Conservation (phyloP, 2,329 filamentous ascomycete genomes). For the Penicillium sp. region DNA sequence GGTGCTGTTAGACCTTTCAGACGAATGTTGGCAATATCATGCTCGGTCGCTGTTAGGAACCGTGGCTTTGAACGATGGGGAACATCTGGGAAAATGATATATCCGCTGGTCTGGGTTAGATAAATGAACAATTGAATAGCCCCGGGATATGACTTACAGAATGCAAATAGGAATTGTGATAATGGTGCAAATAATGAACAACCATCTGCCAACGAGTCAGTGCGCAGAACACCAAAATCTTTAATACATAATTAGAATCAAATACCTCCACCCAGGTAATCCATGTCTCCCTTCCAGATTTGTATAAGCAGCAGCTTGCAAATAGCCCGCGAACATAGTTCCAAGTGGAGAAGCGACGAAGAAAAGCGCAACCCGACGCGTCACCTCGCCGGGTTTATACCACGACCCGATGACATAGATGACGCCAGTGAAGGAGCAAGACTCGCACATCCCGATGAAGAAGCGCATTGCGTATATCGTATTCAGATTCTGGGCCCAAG, state of each 20-base stretch:
- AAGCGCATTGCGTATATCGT: slow-evolving; percentile 1
- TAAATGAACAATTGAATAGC: neutral
- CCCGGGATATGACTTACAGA: slow-evolving; percentile 3
- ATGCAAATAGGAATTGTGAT: slow-evolving; percentile 18
- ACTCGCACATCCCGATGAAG: slow-evolving; percentile 3
- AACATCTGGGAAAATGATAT: slow-evolving; percentile 32
- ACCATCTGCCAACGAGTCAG: slow-evolving; percentile 21
- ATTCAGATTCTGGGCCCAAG: slow-evolving; percentile 14
- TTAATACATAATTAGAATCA: neutral
- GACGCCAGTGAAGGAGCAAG: slow-evolving; percentile 34
- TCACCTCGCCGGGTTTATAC: slow-evolving; percentile 18
- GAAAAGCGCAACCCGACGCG: slow-evolving; percentile 17
- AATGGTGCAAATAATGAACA: slow-evolving; percentile 33
- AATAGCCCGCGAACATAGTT: slow-evolving; percentile 18
- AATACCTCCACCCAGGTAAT: slow-evolving; percentile 7
- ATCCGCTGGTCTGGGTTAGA: slow-evolving; percentile 6
- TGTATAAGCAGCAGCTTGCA: slow-evolving; percentile 19
- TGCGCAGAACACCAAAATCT: neutral
- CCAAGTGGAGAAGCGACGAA: slow-evolving; percentile 16
- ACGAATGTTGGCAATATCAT: slow-evolving; percentile 18
- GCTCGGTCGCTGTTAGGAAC: slow-evolving; percentile 10
- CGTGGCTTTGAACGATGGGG: slow-evolving; percentile 26
- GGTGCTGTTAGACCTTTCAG: slow-evolving; percentile 28
- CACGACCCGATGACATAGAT: slow-evolving; percentile 18
- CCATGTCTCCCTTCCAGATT: slow-evolving; percentile 14